Evolutionary conservation across 257 asterid genomes (phyloP).

Genomic region (Nicotiana undulata): DNA sequence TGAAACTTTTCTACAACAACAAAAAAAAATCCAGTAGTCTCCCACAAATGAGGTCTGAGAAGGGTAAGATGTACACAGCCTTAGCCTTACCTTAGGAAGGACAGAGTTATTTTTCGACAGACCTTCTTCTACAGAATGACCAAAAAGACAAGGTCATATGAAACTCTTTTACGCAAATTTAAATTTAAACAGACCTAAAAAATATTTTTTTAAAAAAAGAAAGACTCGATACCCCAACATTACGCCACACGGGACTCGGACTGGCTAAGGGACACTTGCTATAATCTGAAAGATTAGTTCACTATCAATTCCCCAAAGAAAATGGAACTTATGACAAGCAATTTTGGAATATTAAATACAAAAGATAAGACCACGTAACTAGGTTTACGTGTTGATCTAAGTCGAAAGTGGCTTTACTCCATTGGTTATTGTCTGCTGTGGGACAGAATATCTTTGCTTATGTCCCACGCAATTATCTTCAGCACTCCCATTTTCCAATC

Average conservation of each 20-base stretch:
- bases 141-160: no score
- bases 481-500: neutral
- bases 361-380: constrained; percentile 15
- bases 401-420: constrained; percentile 9
- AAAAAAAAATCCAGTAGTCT: no score
- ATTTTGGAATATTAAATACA: neutral
- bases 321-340: neutral
- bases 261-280: neutral
- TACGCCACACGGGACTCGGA: neutral
- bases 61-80: no score
- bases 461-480: constrained; percentile 20
- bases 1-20: no score
- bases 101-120: no score
- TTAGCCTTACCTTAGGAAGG: no score
- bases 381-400: neutral
- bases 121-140: no score
- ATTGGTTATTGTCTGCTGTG: constrained; percentile 5
- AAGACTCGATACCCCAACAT: no score
- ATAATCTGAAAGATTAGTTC: neutral
- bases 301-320: neutral
- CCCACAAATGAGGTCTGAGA: no score
- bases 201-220: no score
- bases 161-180: no score
- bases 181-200: no score
- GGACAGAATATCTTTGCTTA: constrained; percentile 26